These are phyloP conservation scores for Apocynum venetum DNA, from an alignment of 257 asterid genomes.

Conservation along the genomic window DNA sequence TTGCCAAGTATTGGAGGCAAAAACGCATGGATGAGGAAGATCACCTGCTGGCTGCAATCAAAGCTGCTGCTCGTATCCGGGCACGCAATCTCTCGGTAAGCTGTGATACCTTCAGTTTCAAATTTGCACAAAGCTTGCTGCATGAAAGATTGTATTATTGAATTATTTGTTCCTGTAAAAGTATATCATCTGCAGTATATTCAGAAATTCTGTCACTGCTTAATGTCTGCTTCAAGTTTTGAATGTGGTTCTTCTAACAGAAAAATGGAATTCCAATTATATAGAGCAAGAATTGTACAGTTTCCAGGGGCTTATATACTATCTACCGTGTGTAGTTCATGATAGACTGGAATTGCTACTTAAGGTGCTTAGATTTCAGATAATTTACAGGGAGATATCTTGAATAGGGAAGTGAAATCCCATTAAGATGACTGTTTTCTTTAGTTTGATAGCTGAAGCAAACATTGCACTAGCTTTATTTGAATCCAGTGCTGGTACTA, in stretches of 20 bases:
- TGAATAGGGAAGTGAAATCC: neutral
- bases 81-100: constrained; percentile 45
- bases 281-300: neutral
- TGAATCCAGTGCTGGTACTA: neutral
- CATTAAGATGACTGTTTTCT: neutral
- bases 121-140: neutral
- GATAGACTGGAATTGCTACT: neutral
- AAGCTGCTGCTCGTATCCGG: constrained; percentile 55
- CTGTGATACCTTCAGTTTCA: neutral
- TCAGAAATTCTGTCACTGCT: neutral
- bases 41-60: constrained; percentile 54
- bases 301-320: neutral
- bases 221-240: neutral
- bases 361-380: neutral
- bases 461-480: neutral
- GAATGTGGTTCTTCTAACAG: neutral
- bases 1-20: constrained; percentile 52
- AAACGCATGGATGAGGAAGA: constrained; percentile 51
- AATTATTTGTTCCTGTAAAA: neutral
- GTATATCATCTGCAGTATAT: neutral
- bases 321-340: neutral
- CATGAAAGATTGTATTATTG: neutral
- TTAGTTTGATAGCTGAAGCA: neutral
- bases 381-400: neutral
- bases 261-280: neutral